Conservation (phyloP, 78 protist species). For the Polysphondylium violaceum region DNA sequence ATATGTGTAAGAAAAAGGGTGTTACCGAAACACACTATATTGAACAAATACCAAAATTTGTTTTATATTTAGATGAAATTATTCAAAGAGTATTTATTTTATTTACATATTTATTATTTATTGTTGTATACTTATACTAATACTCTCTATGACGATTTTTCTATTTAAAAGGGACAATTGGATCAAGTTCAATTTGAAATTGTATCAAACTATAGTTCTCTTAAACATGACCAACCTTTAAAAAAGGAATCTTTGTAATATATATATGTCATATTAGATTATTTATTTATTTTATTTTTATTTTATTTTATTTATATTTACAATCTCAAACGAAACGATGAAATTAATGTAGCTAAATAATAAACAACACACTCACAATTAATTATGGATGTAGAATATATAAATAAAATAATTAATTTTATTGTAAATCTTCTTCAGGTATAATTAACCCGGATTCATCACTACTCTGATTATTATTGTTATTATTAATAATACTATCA, state of each 20-base stretch:
- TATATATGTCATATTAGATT: too few species aligned
- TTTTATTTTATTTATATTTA: too few species aligned
- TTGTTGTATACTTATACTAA: neutral
- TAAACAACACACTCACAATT: too few species aligned
- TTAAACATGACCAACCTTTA: slow-evolving; percentile 63
- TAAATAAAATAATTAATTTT: too few species aligned
- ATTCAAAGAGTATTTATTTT: slow-evolving; percentile 54
- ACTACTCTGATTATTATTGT: too few species aligned
- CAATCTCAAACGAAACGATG: too few species aligned
- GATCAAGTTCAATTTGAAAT: slow-evolving; percentile 69
- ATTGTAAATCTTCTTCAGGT: too few species aligned
- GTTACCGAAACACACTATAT: slow-evolving; percentile 49
- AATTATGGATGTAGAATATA: too few species aligned
- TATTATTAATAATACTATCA: too few species aligned
- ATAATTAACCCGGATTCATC: too few species aligned
- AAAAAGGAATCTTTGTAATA: slow-evolving; percentile 61
- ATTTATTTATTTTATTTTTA: neutral
- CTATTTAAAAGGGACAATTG: slow-evolving; percentile 19
- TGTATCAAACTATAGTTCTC: slow-evolving; percentile 37
- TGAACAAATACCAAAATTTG: slow-evolving; percentile 76
- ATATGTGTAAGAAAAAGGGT: slow-evolving; percentile 69
- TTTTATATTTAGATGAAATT: slow-evolving; percentile 65
- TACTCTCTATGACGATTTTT: neutral
- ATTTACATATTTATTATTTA: neutral
- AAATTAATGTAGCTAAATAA: too few species aligned